Evolutionary conservation across 2,329 filamentous ascomycete genomes (phyloP).

Genomic region (Ceratocystis diversiconidia): DNA sequence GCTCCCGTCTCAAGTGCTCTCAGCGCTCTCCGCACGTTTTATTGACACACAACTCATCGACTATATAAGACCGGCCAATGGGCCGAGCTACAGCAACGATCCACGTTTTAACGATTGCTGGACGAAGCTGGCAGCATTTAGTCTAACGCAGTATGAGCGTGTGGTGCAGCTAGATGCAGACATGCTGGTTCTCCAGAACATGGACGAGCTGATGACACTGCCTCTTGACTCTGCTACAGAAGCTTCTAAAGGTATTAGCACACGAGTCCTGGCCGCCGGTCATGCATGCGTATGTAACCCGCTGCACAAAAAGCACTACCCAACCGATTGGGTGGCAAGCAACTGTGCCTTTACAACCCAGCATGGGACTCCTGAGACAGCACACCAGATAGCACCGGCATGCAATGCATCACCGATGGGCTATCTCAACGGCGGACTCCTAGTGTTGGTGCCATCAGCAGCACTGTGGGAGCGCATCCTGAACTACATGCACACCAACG

Average conservation of each 20-base stretch:
- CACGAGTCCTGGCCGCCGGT: conserved; percentile 62
- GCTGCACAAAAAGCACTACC: conserved; percentile 63
- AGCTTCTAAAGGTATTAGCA: conserved; percentile 3
- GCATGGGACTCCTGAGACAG: conserved; percentile 32
- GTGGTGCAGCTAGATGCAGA: conserved; percentile 79
- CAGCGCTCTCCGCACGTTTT: conserved; percentile 54
- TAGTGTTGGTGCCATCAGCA: conserved; percentile 40
- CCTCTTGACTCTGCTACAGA: conserved; percentile 41
- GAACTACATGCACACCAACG: conserved; percentile 34
- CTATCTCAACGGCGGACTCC: conserved; percentile 39
- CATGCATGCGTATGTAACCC: conserved; percentile 84
- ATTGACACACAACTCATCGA: conserved; percentile 58
- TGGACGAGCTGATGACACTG: conserved; percentile 87
- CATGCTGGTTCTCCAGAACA: conserved; percentile 71
- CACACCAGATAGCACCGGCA: conserved; percentile 33
- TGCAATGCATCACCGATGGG: conserved; percentile 35
- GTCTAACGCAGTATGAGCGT: conserved; percentile 59
- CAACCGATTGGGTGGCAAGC: conserved; percentile 46
- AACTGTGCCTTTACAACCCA: conserved; percentile 47
- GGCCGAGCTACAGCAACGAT: conserved; percentile 57
- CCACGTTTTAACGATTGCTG: conserved; percentile 82
- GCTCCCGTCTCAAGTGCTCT: conserved; percentile 38
- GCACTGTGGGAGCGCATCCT: conserved; percentile 37
- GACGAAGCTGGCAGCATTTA: conserved; percentile 73
- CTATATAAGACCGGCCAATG: conserved; percentile 54